Evolutionary conservation across 2,329 filamentous ascomycete genomes (phyloP).

Genomic region (Cercospora beticola): DNA sequence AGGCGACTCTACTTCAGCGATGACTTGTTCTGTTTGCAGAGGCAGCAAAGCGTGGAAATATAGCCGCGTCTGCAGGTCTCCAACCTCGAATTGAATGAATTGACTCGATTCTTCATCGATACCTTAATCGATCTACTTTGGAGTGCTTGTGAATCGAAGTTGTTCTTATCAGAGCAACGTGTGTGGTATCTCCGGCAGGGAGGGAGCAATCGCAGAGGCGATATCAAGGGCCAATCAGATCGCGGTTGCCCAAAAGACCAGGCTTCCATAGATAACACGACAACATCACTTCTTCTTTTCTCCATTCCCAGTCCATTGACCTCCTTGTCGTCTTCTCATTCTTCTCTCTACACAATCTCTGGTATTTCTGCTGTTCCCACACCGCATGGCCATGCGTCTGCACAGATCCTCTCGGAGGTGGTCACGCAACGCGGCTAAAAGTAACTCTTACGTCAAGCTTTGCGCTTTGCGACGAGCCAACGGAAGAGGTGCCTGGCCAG

Average conservation of each 20-base stretch:
- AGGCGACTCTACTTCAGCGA: neutral
- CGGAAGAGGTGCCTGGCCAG: neutral
- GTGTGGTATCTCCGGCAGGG: neutral
- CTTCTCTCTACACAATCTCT: neutral
- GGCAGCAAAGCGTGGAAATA: neutral
- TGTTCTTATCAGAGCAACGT: neutral
- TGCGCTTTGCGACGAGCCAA: conserved; percentile 1
- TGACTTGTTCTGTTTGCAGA: neutral
- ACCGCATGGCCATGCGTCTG: neutral
- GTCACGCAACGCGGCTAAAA: conserved; percentile 4
- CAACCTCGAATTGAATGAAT: neutral
- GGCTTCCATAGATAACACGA: neutral
- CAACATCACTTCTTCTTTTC: neutral
- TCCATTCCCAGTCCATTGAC: neutral
- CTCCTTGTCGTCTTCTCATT: neutral
- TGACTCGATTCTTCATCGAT: neutral
- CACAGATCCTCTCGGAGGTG: neutral
- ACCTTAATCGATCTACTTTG: neutral
- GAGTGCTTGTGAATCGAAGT: neutral
- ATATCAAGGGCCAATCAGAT: neutral
- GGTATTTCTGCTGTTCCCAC: neutral
- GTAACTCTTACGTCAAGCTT: conserved; percentile 11
- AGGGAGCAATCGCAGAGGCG: neutral
- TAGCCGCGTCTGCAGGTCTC: neutral
- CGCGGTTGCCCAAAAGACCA: neutral